Evolutionary conservation across 768 basidiomycete species (phyloP).

Genomic region (Gymnopilus junonius): DNA sequence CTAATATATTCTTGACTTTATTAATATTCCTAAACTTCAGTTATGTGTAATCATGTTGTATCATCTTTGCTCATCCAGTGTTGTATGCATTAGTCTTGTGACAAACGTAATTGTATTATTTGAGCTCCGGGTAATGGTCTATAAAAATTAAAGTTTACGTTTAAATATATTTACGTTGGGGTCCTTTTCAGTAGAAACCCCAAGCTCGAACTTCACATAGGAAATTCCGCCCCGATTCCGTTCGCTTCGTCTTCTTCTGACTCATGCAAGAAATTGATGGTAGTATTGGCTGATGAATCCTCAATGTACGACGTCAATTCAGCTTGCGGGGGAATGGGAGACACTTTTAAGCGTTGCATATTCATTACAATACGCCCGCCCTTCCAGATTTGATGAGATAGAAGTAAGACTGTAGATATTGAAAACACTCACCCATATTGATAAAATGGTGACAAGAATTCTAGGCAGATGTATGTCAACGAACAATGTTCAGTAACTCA

Average conservation of each 20-base stretch:
- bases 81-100: background rate
- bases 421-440: background rate
- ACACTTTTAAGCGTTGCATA: slow-evolving; percentile 15
- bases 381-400: background rate
- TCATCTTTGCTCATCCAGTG: background rate
- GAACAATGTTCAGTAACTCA: background rate
- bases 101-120: background rate
- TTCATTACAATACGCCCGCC: slow-evolving; percentile 18
- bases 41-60: background rate
- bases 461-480: background rate
- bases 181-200: background rate
- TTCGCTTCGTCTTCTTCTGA: background rate
- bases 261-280: background rate
- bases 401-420: background rate
- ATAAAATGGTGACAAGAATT: background rate
- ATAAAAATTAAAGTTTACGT: background rate
- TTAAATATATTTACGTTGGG: background rate
- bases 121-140: background rate
- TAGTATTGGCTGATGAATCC: background rate
- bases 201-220: background rate
- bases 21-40: background rate
- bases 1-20: background rate
- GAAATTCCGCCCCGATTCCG: background rate
- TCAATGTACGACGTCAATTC: slow-evolving; percentile 6
- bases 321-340: background rate